Percentiles rank a stretch among this genome's conserved stretches.
phyloP scores from a whole-genome alignment of 2,329 filamentous ascomycete genomes.

The Macrophomina tecta region DNA sequence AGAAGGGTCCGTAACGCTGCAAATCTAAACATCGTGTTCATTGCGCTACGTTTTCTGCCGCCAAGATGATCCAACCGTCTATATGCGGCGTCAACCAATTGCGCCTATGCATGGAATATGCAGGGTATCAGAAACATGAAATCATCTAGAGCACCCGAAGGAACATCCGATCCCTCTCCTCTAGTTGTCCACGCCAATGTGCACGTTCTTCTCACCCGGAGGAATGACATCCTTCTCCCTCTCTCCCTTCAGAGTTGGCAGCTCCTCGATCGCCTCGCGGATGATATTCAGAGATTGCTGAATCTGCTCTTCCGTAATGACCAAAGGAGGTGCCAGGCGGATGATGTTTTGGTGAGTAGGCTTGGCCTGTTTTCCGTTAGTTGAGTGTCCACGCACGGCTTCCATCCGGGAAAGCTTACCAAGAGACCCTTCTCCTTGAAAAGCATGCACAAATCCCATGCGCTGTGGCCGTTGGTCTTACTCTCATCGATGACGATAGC shows the following conservation, averaged over 20 bases:
- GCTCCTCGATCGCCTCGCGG: constrained; percentile 77
- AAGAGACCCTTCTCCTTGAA: constrained; percentile 94
- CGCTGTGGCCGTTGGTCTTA: constrained; percentile 81
- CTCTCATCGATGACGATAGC: constrained; percentile 94
- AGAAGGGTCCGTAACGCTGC: neutral
- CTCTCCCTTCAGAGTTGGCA: constrained; percentile 70
- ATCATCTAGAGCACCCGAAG: constrained; percentile 7
- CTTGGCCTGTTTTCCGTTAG: constrained; percentile 72
- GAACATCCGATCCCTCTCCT: constrained; percentile 1
- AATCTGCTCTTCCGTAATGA: constrained; percentile 90
- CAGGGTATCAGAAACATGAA: constrained; percentile 27
- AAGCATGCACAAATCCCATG: constrained; percentile 95
- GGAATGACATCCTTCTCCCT: constrained; percentile 64
- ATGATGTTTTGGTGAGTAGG: constrained; percentile 99
- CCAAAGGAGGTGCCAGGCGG: constrained; percentile 91
- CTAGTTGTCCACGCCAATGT: constrained; percentile 64
- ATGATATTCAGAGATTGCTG: constrained; percentile 79
- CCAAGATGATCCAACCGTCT: constrained; percentile 5
- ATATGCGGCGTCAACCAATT: neutral
- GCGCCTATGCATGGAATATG: constrained; percentile 23
- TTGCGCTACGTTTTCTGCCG: constrained; percentile 3
- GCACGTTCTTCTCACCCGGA: constrained; percentile 65
- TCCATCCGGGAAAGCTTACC: constrained; percentile 61
- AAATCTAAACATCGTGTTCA: neutral
- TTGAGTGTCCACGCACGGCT: neutral